Evolutionary conservation across 768 basidiomycete species (phyloP), one percentile per base, ranked within the genome.

Genomic region (Pholiota molesta): DNA sequence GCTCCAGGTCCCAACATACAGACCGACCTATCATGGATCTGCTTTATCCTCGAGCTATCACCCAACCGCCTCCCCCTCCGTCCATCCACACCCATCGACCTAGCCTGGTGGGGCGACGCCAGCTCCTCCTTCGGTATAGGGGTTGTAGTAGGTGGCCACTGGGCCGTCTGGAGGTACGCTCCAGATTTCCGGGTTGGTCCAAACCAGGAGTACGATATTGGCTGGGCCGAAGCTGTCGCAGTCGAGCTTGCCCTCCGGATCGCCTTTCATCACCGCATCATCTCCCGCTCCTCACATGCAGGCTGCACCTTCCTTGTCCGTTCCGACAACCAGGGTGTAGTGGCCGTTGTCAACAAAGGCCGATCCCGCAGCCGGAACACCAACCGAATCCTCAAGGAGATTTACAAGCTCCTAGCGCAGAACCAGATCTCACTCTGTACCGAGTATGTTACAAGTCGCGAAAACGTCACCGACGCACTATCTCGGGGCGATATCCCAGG

Each of bases 81-180:
- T 7, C 58, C 57, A 3, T 23, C 44, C 13, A 42, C 44, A 0
- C 65, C 65, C 0, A 16, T 45, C 5, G 68, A 73, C 55, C 26
- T 68, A 2, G 62, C 54, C 1, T 62, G 78, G 29, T 79, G 61
- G 59, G 76, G 76, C 6, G 78, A 80, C 52, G 77, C 77, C 0
- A 78, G 74, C 7, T 77, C 79, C 0, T 71, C 69, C 0, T 80
- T 73, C 68, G 79, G 80, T 2, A 75, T 82, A 26, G 79, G 80
- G 0, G 44, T 80, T 7, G 52, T 74, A 2, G 45, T 76, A 6
- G 62, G 65, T 0, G 57, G 63, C 0, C 35, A 57, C 10, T 82
- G 78, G 77, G 72, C 65, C 5, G 69, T 73, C 0, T 79, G 72
- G 71, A 45, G 44, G 13, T 66, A 74, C 0, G 4, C 2, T 1